Evolutionary conservation across 1,139 yeast species (phyloP).

Genomic region (Taphrina sp.): DNA sequence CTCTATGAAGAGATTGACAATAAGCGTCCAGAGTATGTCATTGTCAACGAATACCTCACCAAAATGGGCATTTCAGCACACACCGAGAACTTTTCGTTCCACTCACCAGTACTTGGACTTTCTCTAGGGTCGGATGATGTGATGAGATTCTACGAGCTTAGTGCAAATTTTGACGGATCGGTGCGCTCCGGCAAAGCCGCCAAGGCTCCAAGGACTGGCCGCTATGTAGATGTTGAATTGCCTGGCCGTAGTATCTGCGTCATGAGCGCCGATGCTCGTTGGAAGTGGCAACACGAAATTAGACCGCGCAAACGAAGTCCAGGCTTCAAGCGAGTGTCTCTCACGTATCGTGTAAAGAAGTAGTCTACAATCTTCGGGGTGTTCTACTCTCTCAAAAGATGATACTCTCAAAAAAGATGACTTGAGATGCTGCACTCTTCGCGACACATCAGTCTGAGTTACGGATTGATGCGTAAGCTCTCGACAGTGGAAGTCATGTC

Average conservation of each 20-base stretch:
- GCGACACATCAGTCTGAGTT: no score
- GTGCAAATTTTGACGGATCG: slow-evolving; percentile 6
- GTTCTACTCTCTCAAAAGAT: no score
- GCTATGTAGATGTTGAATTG: slow-evolving; percentile 1
- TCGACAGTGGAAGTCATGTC: not conserved
- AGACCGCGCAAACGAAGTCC: slow-evolving; percentile 1
- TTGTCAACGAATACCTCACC: slow-evolving; percentile 14
- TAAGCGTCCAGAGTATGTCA: slow-evolving; percentile 13
- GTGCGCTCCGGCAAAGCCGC: slow-evolving; percentile 14
- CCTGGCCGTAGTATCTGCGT: slow-evolving; percentile 19
- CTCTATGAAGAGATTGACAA: slow-evolving; percentile 3
- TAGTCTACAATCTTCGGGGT: no score
- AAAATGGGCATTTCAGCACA: slow-evolving; percentile 19
- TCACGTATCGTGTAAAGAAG: slow-evolving; percentile 12
- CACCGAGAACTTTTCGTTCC: slow-evolving; percentile 22
- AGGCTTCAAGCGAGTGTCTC: slow-evolving; percentile 10
- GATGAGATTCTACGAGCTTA: slow-evolving; percentile 10
- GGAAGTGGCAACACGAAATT: slow-evolving; percentile 20
- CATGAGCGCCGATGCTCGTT: slow-evolving; percentile 7
- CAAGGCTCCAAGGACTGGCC: slow-evolving; percentile 18
- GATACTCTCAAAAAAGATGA: no score
- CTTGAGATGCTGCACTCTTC: no score
- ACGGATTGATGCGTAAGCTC: not conserved
- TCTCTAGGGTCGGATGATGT: slow-evolving; percentile 13
- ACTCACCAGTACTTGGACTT: slow-evolving; percentile 12